These are phyloP conservation scores for Picochlorum sp. DNA, from an alignment of 139 green algal genomes.

Conservation along the genomic window DNA sequence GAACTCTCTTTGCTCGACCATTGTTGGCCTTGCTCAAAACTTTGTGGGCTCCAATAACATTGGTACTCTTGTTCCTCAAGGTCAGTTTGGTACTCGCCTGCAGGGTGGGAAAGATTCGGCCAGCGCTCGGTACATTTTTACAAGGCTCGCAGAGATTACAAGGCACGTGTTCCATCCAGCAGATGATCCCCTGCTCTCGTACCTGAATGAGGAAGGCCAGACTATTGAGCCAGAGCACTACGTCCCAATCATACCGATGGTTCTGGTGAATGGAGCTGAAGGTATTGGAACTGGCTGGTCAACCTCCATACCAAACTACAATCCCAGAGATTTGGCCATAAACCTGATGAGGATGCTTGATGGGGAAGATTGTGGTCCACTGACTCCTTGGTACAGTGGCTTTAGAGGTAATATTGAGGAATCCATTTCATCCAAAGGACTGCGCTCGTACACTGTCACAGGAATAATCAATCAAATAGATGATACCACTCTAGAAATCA, in stretches of 20 bases:
- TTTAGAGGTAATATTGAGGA: constrained; percentile 62
- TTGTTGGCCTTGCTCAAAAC: constrained; percentile 85
- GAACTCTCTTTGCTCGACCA: constrained; percentile 67
- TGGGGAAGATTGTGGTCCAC: constrained; percentile 55
- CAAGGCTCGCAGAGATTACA: constrained; percentile 66
- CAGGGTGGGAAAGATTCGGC: constrained; percentile 94
- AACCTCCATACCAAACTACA: constrained; percentile 96
- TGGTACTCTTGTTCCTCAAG: constrained; percentile 80
- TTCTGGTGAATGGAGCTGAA: constrained; percentile 95
- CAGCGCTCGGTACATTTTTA: constrained; percentile 94
- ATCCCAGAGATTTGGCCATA: constrained; percentile 77
- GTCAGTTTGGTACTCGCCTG: constrained; percentile 83
- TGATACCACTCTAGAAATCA: constrained; percentile 76
- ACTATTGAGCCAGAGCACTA: constrained; percentile 93
- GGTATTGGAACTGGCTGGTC: constrained; percentile 98
- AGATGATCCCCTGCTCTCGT: constrained; percentile 87
- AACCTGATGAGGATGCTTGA: constrained; percentile 82
- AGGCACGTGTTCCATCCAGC: constrained; percentile 81
- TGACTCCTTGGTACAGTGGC: constrained; percentile 88
- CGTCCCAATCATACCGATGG: constrained; percentile 71
- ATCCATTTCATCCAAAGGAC: constrained; percentile 28
- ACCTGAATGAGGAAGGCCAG: constrained; percentile 93
- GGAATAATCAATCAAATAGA: constrained; percentile 54
- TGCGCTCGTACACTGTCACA: constrained; percentile 50
- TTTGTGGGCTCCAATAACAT: constrained; percentile 98